Percentiles rank a stretch among this genome's conserved stretches.
These are phyloP conservation scores for Cucurbita pepo DNA, from an alignment of 306 rosid species.

Conservation along the genomic window DNA sequence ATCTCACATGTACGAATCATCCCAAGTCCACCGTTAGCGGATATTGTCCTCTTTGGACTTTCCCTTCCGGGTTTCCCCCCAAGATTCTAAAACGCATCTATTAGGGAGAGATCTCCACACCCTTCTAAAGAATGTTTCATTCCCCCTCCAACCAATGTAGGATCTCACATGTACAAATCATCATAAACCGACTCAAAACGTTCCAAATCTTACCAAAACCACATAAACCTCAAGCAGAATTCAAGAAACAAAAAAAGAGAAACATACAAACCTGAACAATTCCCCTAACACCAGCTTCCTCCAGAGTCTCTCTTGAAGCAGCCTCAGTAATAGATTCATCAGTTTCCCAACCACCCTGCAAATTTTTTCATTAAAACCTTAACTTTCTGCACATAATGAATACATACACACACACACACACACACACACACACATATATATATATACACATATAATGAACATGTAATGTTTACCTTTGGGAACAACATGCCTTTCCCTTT, in stretches of 20 bases:
- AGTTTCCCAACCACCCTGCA: constrained; percentile 86
- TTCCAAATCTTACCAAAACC: neutral
- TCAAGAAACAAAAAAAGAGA: neutral
- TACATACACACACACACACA: no score
- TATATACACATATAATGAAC: neutral
- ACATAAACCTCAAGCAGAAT: neutral
- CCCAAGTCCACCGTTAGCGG: no score
- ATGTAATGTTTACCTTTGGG: constrained; percentile 56
- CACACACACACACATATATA: neutral
- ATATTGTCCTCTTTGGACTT: no score
- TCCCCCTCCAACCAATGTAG: no score
- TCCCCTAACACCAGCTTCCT: constrained; percentile 91
- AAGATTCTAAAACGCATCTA: no score
- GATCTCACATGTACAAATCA: neutral
- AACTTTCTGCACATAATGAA: neutral
- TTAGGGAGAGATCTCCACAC: no score
- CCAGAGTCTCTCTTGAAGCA: constrained; percentile 69
- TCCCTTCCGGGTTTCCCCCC: no score
- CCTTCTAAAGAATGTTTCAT: no score
- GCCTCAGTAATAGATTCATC: constrained; percentile 85
- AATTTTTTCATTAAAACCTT: neutral
- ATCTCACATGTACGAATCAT: no score
- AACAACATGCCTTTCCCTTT: constrained; percentile 79
- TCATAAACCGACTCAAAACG: neutral
- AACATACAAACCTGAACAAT: constrained; percentile 36